Evolutionary conservation across 2,329 filamentous ascomycete genomes (phyloP).

Genomic region (Aspergillus intermedius): DNA sequence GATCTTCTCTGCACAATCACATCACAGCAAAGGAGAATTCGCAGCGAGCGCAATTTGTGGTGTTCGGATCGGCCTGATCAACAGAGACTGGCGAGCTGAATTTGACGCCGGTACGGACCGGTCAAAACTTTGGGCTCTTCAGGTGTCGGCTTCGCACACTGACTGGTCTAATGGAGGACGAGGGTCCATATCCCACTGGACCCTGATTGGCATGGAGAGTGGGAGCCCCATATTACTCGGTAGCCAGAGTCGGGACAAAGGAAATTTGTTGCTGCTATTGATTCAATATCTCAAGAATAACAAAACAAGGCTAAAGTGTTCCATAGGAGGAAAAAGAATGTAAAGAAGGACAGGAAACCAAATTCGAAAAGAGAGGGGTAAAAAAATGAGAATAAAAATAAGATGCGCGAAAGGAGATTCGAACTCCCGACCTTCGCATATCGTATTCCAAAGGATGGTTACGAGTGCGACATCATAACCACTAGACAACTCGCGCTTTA

Average conservation of each 20-base stretch:
- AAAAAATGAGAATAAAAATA: background rate
- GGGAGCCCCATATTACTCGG: background rate
- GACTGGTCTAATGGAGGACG: background rate
- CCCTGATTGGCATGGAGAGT: background rate
- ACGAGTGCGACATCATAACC: constrained; percentile 2
- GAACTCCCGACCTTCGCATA: constrained; percentile 2
- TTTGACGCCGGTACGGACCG: background rate
- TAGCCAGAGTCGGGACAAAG: too few relatives aligned
- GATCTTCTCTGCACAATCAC: too few relatives aligned
- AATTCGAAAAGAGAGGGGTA: background rate
- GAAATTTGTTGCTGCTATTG: too few relatives aligned
- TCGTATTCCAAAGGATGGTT: constrained; percentile 1
- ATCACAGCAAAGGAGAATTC: too few relatives aligned
- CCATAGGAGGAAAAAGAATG: too few relatives aligned
- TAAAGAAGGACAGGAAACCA: background rate
- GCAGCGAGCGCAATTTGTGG: background rate
- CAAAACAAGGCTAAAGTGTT: too few relatives aligned
- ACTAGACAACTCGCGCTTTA: background rate
- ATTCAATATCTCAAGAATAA: too few relatives aligned
- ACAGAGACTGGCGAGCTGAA: background rate
- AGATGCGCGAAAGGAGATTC: constrained; percentile 1
- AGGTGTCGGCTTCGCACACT: background rate
- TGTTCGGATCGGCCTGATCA: background rate
- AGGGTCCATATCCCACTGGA: background rate
- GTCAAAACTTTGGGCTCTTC: background rate